Evolutionary conservation across 2,329 filamentous ascomycete genomes (phyloP).

Genomic region (Pyrenochaeta sp.): DNA sequence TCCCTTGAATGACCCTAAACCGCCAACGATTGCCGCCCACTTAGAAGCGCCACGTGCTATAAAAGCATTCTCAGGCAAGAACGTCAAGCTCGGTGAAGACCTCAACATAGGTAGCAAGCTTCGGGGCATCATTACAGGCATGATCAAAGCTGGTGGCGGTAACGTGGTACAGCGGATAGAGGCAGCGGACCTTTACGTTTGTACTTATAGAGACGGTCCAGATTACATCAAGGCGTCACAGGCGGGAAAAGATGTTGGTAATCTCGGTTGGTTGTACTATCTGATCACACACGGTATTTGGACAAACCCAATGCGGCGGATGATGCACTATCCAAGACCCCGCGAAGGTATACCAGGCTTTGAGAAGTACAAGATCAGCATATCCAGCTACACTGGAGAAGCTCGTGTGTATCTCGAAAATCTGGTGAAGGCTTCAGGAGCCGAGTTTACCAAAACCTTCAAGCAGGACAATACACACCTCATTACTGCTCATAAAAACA

Average conservation of each 20-base stretch:
- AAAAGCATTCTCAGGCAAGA: constrained; percentile 77
- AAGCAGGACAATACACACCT: constrained; percentile 95
- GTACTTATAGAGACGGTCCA: constrained; percentile 82
- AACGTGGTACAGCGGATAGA: constrained; percentile 70
- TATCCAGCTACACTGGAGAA: constrained; percentile 97
- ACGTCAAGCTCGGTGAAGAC: constrained; percentile 79
- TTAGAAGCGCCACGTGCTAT: constrained; percentile 39
- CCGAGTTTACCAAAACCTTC: constrained; percentile 92
- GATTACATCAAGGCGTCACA: constrained; percentile 82
- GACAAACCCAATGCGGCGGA: constrained; percentile 81
- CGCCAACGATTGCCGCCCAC: constrained; percentile 26
- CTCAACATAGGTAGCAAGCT: constrained; percentile 75
- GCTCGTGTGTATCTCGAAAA: constrained; percentile 94
- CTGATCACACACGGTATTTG: constrained; percentile 88
- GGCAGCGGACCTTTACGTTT: constrained; percentile 83
- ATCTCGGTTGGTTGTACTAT: constrained; percentile 92
- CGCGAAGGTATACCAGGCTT: constrained; percentile 82
- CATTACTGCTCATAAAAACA: constrained; percentile 85
- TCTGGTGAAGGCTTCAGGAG: constrained; percentile 82
- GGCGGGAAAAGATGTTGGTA: constrained; percentile 83
- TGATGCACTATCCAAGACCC: constrained; percentile 90
- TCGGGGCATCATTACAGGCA: constrained; percentile 70
- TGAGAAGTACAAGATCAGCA: constrained; percentile 76
- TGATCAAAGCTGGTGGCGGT: constrained; percentile 78
- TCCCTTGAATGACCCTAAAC: constrained; percentile 31